phyloP scores from a whole-genome alignment of 1,284 basidiomycete genomes.

The Paramarasmius palmivorus region DNA sequence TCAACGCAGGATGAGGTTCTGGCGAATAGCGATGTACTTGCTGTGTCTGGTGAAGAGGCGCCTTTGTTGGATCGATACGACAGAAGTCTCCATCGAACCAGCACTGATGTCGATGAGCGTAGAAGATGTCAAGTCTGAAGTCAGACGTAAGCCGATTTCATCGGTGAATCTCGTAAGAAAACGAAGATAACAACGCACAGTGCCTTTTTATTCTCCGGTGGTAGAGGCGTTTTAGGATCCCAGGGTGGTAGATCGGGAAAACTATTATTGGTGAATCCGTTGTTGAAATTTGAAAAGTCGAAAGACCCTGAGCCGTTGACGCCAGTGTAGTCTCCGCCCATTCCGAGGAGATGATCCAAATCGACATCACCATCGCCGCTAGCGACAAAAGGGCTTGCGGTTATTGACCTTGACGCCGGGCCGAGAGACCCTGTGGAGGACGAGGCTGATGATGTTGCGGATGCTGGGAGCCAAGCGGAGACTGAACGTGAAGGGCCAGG shows the following conservation, averaged over 20 bases:
- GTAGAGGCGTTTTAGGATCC: conserved; percentile 29
- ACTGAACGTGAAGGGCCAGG: neutral
- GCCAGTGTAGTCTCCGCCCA: conserved; percentile 6
- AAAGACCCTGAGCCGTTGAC: conserved; percentile 2
- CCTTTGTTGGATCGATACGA: conserved; percentile 31
- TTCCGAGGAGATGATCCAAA: conserved; percentile 17
- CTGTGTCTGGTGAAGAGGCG: neutral
- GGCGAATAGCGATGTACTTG: neutral
- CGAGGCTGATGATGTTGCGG: conserved; percentile 19
- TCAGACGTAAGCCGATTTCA: neutral
- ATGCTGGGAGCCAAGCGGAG: conserved; percentile 20
- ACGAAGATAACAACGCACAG: conserved; percentile 37
- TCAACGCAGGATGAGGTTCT: conserved; percentile 54
- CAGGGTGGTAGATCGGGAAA: conserved; percentile 26
- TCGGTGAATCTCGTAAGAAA: conserved; percentile 8
- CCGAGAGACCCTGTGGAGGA: conserved; percentile 15
- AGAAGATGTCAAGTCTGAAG: conserved; percentile 53
- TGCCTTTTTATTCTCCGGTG: conserved; percentile 35
- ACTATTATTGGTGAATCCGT: conserved; percentile 15
- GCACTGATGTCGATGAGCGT: conserved; percentile 58
- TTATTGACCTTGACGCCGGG: conserved; percentile 6
- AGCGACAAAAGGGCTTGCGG: conserved; percentile 10
- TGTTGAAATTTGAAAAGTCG: conserved; percentile 9
- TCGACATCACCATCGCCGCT: neutral
- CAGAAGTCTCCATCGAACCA: conserved; percentile 54